Percentiles rank a stretch among this genome's conserved stretches.
Evolutionary conservation across 202 grass and related monocot genomes (phyloP).

Genomic region (Musa balbisiana): DNA sequence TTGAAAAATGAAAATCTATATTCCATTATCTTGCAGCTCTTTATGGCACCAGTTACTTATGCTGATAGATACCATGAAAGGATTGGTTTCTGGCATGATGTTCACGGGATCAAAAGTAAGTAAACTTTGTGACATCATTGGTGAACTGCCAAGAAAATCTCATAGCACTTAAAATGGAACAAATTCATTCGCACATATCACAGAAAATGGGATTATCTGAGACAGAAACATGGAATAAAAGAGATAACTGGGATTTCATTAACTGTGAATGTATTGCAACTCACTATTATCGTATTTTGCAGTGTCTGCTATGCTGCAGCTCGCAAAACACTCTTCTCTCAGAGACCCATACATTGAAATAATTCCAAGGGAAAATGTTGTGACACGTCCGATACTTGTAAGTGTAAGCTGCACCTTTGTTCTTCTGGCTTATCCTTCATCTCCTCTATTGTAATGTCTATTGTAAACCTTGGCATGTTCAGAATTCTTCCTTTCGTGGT

Average conservation of each 20-base stretch:
- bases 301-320: conserved; percentile 82
- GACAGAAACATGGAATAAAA: not conserved
- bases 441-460: too few species aligned
- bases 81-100: conserved; percentile 91
- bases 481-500: not conserved
- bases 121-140: conserved; percentile 12
- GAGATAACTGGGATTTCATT: not conserved
- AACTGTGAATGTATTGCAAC: conserved; percentile 14
- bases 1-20: not conserved
- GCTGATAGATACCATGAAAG: conserved; percentile 68
- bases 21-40: conserved; percentile 62
- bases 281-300: conserved; percentile 24
- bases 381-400: conserved; percentile 86
- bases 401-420: conserved; percentile 23
- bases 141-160: not conserved
- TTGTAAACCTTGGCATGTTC: too few species aligned
- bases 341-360: conserved; percentile 88
- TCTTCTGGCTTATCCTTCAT: too few species aligned
- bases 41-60: conserved; percentile 88
- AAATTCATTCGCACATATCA: conserved; percentile 8
- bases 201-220: not conserved
- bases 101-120: conserved; percentile 98
- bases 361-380: conserved; percentile 82
- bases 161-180: not conserved
- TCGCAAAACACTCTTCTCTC: conserved; percentile 76